A percentile compares a stretch with the other conserved stretches of the same genome.
These are phyloP conservation scores for Medicago arabica DNA, from an alignment of 306 rosid genomes.

Conservation along the genomic window DNA sequence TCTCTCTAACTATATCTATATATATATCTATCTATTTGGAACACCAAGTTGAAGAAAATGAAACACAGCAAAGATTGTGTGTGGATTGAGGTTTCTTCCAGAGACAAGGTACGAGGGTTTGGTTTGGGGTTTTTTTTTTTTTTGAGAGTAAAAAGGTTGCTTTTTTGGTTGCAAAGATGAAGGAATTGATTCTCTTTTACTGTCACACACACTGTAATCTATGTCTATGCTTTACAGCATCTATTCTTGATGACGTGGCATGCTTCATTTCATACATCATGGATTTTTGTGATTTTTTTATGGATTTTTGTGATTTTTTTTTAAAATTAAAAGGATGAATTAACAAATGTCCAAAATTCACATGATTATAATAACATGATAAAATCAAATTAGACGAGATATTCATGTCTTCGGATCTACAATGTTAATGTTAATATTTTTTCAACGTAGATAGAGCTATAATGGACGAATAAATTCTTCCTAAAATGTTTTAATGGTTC, in stretches of 20 bases:
- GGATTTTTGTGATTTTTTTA: not conserved
- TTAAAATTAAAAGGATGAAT: no score
- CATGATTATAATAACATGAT: no score
- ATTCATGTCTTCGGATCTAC: no score
- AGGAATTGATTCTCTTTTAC: conserved; percentile 12
- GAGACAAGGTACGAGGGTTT: not conserved
- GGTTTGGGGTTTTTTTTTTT: not conserved
- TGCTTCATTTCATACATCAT: not conserved
- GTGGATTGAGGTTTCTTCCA: not conserved
- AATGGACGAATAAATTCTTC: no score
- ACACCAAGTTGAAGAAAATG: not conserved
- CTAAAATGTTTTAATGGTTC: no score
- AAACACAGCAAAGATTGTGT: not conserved
- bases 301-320: no score
- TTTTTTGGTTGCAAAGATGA: not conserved
- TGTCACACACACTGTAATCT: not conserved
- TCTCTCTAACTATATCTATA: not conserved
- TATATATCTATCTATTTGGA: conserved; percentile 4
- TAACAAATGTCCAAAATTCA: no score
- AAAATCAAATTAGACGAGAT: not conserved
- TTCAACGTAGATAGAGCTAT: no score
- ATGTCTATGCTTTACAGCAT: conserved; percentile 21
- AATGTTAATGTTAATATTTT: no score
- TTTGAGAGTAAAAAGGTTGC: conserved; percentile 4
- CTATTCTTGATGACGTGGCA: not conserved